Conservation (phyloP, 2,329 filamentous ascomycete genomes). For the Fusarium hainanense region DNA sequence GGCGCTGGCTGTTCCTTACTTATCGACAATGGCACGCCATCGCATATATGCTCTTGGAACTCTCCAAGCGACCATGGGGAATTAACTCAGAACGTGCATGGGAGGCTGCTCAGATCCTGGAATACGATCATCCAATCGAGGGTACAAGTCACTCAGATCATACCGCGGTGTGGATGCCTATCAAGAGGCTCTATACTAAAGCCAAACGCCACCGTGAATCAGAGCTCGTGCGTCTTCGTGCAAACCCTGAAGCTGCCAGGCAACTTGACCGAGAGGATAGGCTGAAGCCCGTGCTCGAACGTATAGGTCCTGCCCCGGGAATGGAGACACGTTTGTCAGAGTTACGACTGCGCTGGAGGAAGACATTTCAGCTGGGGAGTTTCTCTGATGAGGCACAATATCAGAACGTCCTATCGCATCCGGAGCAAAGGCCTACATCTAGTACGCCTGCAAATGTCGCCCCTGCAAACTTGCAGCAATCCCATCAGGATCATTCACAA, state of each 20-base stretch:
- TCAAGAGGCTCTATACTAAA: conserved; percentile 33
- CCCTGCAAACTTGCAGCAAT: not conserved
- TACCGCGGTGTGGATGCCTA: conserved; percentile 37
- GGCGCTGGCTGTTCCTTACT: conserved; percentile 35
- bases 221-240: conserved; percentile 23
- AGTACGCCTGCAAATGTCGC: not conserved
- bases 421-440: not conserved
- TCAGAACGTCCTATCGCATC: conserved; percentile 11
- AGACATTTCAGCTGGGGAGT: conserved; percentile 26
- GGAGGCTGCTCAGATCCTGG: conserved; percentile 37
- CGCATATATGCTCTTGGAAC: conserved; percentile 34
- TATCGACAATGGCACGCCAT: conserved; percentile 38
- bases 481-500: not conserved
- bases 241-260: conserved; percentile 31
- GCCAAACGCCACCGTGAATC: conserved; percentile 30
- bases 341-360: conserved; percentile 30
- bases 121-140: conserved; percentile 36
- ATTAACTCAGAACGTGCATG: conserved; percentile 36
- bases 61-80: conserved; percentile 30
- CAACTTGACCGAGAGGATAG: conserved; percentile 33
- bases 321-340: conserved; percentile 40
- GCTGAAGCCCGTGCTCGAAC: conserved; percentile 34
- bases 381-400: conserved; percentile 9
- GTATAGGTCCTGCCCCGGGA: conserved; percentile 33
- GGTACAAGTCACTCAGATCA: conserved; percentile 25